Evolutionary conservation across 192 early-diverging fungal species (phyloP), one percentile per base, ranked within the genome.

Genomic region (Chytriomyces hyalinus): DNA sequence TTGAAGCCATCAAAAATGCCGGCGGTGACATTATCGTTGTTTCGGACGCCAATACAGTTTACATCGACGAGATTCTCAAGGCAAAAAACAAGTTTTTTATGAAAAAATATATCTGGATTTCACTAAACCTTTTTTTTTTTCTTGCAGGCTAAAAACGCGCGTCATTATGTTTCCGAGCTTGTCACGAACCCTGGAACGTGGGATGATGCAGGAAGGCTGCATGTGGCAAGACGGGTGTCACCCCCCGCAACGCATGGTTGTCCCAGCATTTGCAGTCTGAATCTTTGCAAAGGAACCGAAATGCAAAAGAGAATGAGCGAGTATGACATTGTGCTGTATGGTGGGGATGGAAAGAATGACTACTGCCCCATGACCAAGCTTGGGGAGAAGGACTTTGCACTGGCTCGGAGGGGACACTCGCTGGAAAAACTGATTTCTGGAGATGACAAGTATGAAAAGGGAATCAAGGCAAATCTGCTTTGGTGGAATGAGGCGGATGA

Each of bases 271-370:
- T 84, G 83, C 63, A 44, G 75, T 10, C 26, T 78, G 46, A 84
- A 84, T 61, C 49, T 84, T 7, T 84, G 83, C 70, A 82, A 84
- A 59, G 83, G 83, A 20, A 46, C 13, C 13, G 78, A 79, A 74
- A 79, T 79, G 28, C 22, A 60, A 13, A 8, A 46, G 8, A 49
- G 79, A 15, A 65, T 83, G 64, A 65, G 57, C 6, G 17, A 50
- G 6, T 84, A 76, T 62, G 70, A 79, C 9, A 43, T 79, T 10
- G 51, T 81, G 13, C 24, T 84, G 24, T 84, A 82, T 44, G 65
- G 70, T 13, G 83, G 83, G 4, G 83, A 84, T 61, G 83, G 83
- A 8, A 50, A 62, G 59, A 84, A 84, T 63, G 83, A 84, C 60
- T 81, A 77, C 71, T 84, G 83, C 60, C 83, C 83, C 26, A 75